phyloP scores from a whole-genome alignment of 2,329 filamentous ascomycete species.

The Ilyonectria sp. region DNA sequence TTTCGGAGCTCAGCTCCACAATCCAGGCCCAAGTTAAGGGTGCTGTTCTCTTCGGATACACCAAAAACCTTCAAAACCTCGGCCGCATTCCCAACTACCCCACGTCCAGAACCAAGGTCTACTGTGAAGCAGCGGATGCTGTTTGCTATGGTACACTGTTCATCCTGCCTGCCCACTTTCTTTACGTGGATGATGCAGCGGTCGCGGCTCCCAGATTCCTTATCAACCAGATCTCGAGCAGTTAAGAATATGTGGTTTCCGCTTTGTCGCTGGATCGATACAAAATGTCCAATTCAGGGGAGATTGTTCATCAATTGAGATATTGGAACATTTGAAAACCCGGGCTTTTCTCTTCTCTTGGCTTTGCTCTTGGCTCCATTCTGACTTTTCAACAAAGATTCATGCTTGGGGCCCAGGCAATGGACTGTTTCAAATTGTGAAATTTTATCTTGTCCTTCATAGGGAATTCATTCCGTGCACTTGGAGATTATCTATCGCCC shows the following conservation, averaged over 20 bases:
- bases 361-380: background rate
- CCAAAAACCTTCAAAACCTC: slow-evolving; percentile 59
- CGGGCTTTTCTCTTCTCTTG: background rate
- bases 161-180: slow-evolving; percentile 53
- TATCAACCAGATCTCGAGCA: slow-evolving; percentile 5
- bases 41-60: slow-evolving; percentile 58
- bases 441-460: too few relatives aligned
- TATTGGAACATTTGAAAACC: background rate
- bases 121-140: slow-evolving; percentile 54
- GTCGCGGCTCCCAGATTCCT: slow-evolving; percentile 10
- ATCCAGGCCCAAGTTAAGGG: slow-evolving; percentile 55
- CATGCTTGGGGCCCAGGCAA: background rate
- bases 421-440: too few relatives aligned
- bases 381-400: background rate
- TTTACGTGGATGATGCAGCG: slow-evolving; percentile 1
- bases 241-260: background rate
- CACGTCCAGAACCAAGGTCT: slow-evolving; percentile 53
- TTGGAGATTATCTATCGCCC: background rate
- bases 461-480: too few relatives aligned
- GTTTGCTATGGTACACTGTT: slow-evolving; percentile 57
- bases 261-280: background rate
- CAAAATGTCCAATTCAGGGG: background rate
- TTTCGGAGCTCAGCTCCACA: slow-evolving; percentile 51
- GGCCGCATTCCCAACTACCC: slow-evolving; percentile 58
- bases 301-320: background rate